These are phyloP conservation scores for Leptographium radiaticola DNA, from an alignment of 2,329 filamentous ascomycete species.

Conservation along the genomic window DNA sequence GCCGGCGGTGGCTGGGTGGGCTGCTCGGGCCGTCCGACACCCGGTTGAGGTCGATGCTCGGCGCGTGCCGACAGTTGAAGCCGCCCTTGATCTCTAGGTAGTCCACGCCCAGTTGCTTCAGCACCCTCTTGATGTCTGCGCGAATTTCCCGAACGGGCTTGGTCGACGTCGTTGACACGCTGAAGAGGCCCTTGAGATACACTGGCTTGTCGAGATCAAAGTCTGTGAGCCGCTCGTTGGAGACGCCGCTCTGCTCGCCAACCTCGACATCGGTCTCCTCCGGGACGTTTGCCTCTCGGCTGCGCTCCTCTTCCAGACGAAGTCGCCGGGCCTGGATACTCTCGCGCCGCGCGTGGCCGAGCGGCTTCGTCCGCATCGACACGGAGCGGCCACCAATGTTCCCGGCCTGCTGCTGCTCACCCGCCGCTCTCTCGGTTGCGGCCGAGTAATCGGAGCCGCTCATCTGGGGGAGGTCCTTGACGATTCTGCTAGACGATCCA, in stretches of 20 bases:
- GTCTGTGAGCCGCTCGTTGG: slow-evolving; percentile 48
- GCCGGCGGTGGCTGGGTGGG: slow-evolving; percentile 51
- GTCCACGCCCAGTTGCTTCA: slow-evolving; percentile 79
- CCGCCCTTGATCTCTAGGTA: slow-evolving; percentile 88
- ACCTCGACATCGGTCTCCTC: slow-evolving; percentile 84
- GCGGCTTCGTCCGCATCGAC: slow-evolving; percentile 67
- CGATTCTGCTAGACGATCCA: slow-evolving; percentile 23
- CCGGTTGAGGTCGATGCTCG: slow-evolving; percentile 77
- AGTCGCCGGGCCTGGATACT: slow-evolving; percentile 81
- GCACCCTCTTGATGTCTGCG: slow-evolving; percentile 76
- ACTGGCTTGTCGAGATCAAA: slow-evolving; percentile 85
- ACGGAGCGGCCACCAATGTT: slow-evolving; percentile 35
- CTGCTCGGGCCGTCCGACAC: slow-evolving; percentile 52
- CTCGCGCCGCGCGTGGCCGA: slow-evolving; percentile 79
- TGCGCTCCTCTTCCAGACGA: slow-evolving; percentile 35
- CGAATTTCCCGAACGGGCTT: slow-evolving; percentile 80
- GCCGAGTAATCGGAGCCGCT: slow-evolving; percentile 70
- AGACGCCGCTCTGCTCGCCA: slow-evolving; percentile 45
- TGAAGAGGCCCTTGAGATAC: slow-evolving; percentile 91
- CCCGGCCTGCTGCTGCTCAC: slow-evolving; percentile 34
- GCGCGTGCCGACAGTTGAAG: slow-evolving; percentile 76
- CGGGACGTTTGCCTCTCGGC: slow-evolving; percentile 63
- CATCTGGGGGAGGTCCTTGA: slow-evolving; percentile 56
- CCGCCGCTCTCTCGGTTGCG: slow-evolving; percentile 36
- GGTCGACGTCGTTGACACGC: slow-evolving; percentile 89